These are phyloP conservation scores for Rachicladosporium sp. DNA, from an alignment of 2,329 filamentous ascomycete genomes.

Conservation along the genomic window DNA sequence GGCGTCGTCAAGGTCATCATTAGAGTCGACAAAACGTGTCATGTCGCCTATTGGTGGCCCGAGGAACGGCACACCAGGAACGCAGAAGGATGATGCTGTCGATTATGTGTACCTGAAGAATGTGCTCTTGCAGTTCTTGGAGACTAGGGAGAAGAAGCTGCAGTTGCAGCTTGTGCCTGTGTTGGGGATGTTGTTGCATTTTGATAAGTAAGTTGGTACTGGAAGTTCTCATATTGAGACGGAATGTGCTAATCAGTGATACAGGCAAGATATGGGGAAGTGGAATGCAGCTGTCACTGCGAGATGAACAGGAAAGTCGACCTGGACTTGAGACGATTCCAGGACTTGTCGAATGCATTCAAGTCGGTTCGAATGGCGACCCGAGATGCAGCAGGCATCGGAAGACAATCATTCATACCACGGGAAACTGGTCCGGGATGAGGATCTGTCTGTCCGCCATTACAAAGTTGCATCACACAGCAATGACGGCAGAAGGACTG, in stretches of 20 bases:
- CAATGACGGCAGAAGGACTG: no score
- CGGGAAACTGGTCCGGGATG: no score
- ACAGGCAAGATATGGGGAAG: slow-evolving; percentile 66
- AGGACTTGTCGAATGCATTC: no score
- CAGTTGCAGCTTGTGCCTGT: slow-evolving; percentile 67
- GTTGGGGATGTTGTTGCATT: slow-evolving; percentile 61
- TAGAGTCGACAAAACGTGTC: slow-evolving; percentile 39
- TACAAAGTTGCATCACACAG: no score
- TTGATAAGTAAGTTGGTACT: slow-evolving; percentile 52
- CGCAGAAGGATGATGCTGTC: slow-evolving; percentile 19
- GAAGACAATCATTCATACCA: no score
- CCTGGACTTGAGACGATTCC: no score
- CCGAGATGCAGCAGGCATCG: no score
- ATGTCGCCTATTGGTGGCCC: slow-evolving; percentile 32
- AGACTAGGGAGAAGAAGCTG: slow-evolving; percentile 66
- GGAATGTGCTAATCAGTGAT: neutral
- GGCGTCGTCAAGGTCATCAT: slow-evolving; percentile 43
- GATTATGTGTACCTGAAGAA: slow-evolving; percentile 67
- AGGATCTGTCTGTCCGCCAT: no score
- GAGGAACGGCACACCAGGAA: slow-evolving; percentile 10
- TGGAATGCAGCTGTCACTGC: slow-evolving; percentile 65
- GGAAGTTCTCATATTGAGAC: neutral
- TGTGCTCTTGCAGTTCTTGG: slow-evolving; percentile 67
- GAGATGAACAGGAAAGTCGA: slow-evolving; percentile 19
- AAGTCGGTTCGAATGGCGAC: no score